Evolutionary conservation across 805 yeast genomes (phyloP).

Genomic region (Wickerhamiella siamensis): DNA sequence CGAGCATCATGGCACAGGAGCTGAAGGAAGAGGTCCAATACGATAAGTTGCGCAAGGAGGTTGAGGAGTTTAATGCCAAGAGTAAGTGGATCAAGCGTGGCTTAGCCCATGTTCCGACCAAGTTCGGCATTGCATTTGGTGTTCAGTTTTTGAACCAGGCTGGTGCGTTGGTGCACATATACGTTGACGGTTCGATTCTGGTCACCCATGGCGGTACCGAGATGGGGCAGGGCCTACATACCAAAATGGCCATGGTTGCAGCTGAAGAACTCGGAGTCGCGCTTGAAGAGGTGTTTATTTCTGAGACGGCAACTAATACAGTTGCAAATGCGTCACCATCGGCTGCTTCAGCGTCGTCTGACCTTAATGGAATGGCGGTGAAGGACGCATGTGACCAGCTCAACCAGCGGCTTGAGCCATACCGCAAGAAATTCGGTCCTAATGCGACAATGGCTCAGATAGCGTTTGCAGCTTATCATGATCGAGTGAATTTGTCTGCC

Average conservation of each 20-base stretch:
- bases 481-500: conserved; percentile 33
- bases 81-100: conserved; percentile 36
- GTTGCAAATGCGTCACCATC: conserved; percentile 37
- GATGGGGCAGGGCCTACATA: conserved; percentile 36
- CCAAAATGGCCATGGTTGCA: conserved; percentile 36
- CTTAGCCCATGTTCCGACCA: conserved; percentile 33
- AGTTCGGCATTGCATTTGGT: conserved; percentile 36
- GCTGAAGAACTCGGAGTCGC: conserved; percentile 32
- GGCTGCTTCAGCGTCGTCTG: conserved; percentile 37
- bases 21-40: conserved; percentile 27
- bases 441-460: conserved; percentile 30
- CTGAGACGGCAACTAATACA: conserved; percentile 34
- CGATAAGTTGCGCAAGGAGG: conserved; percentile 25
- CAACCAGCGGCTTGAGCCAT: conserved; percentile 30
- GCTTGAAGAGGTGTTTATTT: conserved; percentile 29
- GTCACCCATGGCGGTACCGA: conserved; percentile 37
- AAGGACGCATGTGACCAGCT: conserved; percentile 34
- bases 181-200: conserved; percentile 34
- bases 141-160: conserved; percentile 34
- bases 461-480: conserved; percentile 31
- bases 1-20: conserved; percentile 27
- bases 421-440: conserved; percentile 26
- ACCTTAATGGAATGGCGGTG: conserved; percentile 37
- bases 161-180: conserved; percentile 34
- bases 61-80: conserved; percentile 28